Percentiles rank a stretch among this genome's conserved stretches.
phyloP scores from a whole-genome alignment of 169 alveolate genomes.

The Eimeria maxima region DNA sequence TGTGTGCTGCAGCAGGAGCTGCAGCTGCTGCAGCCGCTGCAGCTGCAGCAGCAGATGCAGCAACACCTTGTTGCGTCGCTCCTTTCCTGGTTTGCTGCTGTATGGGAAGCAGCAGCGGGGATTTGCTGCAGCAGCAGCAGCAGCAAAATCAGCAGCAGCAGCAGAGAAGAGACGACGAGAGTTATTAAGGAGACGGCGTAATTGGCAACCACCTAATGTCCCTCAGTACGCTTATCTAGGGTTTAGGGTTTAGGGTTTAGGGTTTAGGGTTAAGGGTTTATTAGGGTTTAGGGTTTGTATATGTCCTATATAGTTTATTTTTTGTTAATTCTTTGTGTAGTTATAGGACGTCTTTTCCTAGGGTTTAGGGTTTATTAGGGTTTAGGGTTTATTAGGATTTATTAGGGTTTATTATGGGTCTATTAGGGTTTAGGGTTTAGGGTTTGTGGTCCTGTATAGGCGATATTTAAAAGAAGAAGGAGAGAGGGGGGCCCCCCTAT shows the following conservation, averaged over 20 bases:
- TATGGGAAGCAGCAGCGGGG: not conserved
- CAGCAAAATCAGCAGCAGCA: not conserved
- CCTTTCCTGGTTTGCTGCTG: not conserved
- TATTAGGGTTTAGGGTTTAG: conserved; percentile 2
- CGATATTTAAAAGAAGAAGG: conserved; percentile 5
- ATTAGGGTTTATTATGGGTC: no score
- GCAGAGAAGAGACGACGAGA: not conserved
- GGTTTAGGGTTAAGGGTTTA: not conserved
- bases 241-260: conserved; percentile 8
- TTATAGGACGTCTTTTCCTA: not conserved
- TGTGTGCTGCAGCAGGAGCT: not conserved
- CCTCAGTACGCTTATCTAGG: not conserved
- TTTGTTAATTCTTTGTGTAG: no score
- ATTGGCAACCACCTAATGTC: conserved; percentile 22
- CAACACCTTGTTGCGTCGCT: not conserved
- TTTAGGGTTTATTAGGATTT: no score
- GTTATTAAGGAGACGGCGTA: not conserved
- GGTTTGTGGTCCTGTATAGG: not conserved
- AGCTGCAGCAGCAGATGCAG: conserved; percentile 10
- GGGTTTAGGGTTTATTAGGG: not conserved
- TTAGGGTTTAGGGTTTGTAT: no score
- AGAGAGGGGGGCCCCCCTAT: not conserved
- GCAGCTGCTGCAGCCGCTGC: not conserved
- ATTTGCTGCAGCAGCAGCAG: conserved; percentile 3
- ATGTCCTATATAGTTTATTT: no score